These are phyloP conservation scores for Vanrija sp. DNA, from an alignment of 1,284 basidiomycete genomes.

Conservation along the genomic window DNA sequence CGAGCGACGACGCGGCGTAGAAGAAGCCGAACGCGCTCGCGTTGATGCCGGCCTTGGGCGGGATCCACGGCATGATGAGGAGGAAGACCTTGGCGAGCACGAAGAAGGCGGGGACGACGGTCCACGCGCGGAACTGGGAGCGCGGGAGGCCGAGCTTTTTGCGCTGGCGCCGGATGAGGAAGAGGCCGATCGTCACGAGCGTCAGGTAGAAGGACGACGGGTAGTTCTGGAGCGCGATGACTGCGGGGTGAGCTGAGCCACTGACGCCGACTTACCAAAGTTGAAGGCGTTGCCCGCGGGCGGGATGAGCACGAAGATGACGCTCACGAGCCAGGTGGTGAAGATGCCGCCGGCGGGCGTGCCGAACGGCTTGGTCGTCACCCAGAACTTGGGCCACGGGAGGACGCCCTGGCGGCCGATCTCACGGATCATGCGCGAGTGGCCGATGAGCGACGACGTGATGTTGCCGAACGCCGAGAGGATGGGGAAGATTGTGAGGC, in stretches of 20 bases:
- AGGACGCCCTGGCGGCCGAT: slow-evolving; percentile 44
- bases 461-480: slow-evolving; percentile 43
- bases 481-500: slow-evolving; percentile 36
- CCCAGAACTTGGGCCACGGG: slow-evolving; percentile 40
- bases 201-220: slow-evolving; percentile 51
- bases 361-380: slow-evolving; percentile 36
- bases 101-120: slow-evolving; percentile 46
- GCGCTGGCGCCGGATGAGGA: slow-evolving; percentile 50
- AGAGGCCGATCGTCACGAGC: slow-evolving; percentile 50
- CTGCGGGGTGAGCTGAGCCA: neutral
- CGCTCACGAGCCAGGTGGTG: slow-evolving; percentile 53
- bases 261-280: slow-evolving; percentile 31
- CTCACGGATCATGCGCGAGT: slow-evolving; percentile 50
- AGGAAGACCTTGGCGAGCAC: slow-evolving; percentile 51
- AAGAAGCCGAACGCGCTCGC: slow-evolving; percentile 43
- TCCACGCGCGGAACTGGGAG: slow-evolving; percentile 51
- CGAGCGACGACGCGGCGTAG: slow-evolving; percentile 44
- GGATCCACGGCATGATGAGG: slow-evolving; percentile 54
- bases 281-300: slow-evolving; percentile 58
- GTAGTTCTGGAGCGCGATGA: slow-evolving; percentile 50
- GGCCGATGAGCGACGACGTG: slow-evolving; percentile 41
- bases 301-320: slow-evolving; percentile 56
- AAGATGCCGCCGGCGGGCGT: slow-evolving; percentile 51
- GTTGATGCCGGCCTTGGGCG: slow-evolving; percentile 36
- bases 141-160: slow-evolving; percentile 43